Base-by-base conservation (phyloP, 495 filamentous ascomycete species). In the Pyrenula massariospora region DNA sequence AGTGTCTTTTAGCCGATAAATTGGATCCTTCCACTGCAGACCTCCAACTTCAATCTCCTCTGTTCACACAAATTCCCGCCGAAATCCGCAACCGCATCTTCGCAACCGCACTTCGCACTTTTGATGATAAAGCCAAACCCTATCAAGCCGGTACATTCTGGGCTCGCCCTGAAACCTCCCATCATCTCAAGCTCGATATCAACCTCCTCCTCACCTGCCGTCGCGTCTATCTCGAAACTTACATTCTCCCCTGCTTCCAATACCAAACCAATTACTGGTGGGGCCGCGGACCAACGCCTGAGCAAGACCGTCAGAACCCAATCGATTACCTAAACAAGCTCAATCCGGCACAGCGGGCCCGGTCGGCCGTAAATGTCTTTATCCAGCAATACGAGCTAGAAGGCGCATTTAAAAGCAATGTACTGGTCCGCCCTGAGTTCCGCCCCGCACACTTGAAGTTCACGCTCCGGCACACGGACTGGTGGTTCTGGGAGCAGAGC, bases 61-160 rank as follows among this genome's bases (percentile, higher is more conserved):
- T 71, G 22, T 70, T 68, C 63, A 59, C 52, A 42, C 24, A 50
- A 1, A 57, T 72, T 24, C 69, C 69, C 1, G 56, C 52, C 25
- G 69, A 72, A 54, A 55, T 70, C 10, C 60, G 69, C 20, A 58
- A 67, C 36, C 5, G 53, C 1, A 68, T 72, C 54, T 72, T 63
- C 52, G 52, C 60, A 2, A 59, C 59, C 52, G 66, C 69, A 22
- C 60, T 70, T 42, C 57, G 63, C 19, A 58, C 63, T 8, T 68
- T 57, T 50, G 58, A 64, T 23, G 65, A 68, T 42, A 53, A 55
- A 11, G 51, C 48, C n/a, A 21, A 57, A 10, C 52, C 53, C 19
- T 68, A 64, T 55, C 36, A 58, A 1, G 52, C 57, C 15, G 52
- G 50, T 10, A 23, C 53, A 1, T 63, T 60, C 53, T 68, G 63